phyloP scores from a whole-genome alignment of 2,329 filamentous ascomycete genomes.

The Arthrobotrys iridis region DNA sequence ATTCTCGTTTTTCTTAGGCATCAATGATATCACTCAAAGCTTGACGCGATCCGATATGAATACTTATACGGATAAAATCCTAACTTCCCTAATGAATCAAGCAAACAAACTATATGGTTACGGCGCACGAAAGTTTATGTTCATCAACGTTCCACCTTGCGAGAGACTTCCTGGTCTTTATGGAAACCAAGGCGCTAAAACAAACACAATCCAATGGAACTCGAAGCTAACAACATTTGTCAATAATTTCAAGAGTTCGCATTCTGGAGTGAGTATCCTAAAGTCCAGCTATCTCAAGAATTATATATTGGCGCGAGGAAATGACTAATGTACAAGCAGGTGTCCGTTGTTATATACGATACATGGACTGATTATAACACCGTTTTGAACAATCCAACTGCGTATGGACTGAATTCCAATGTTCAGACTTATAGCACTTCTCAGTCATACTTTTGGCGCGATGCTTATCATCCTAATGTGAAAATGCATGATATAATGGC shows the following conservation, averaged over 20 bases:
- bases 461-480: slow-evolving; percentile 42
- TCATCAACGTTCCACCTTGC: slow-evolving; percentile 35
- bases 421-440: slow-evolving; percentile 8
- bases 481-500: slow-evolving; percentile 51
- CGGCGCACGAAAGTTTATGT: slow-evolving; percentile 42
- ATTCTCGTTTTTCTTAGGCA: slow-evolving; percentile 42
- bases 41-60: slow-evolving; percentile 41
- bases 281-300: too few relatives aligned
- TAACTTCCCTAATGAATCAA: slow-evolving; percentile 38
- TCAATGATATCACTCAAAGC: slow-evolving; percentile 39
- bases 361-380: slow-evolving; percentile 42
- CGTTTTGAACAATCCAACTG: slow-evolving; percentile 37
- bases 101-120: slow-evolving; percentile 31
- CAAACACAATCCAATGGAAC: slow-evolving; percentile 37
- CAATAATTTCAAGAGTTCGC: slow-evolving; percentile 25
- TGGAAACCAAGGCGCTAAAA: slow-evolving; percentile 34
- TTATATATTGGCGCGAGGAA: background rate
- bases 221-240: slow-evolving; percentile 23
- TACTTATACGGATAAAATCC: slow-evolving; percentile 38
- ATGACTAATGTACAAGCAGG: background rate
- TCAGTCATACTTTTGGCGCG: slow-evolving; percentile 44
- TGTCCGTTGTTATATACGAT: slow-evolving; percentile 35
- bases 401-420: slow-evolving; percentile 21
- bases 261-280: slow-evolving; percentile 27
- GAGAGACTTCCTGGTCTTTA: slow-evolving; percentile 35